Base-by-base conservation (phyloP, 768 basidiomycete genomes). In the Sporobolomyces phaffii region DNA sequence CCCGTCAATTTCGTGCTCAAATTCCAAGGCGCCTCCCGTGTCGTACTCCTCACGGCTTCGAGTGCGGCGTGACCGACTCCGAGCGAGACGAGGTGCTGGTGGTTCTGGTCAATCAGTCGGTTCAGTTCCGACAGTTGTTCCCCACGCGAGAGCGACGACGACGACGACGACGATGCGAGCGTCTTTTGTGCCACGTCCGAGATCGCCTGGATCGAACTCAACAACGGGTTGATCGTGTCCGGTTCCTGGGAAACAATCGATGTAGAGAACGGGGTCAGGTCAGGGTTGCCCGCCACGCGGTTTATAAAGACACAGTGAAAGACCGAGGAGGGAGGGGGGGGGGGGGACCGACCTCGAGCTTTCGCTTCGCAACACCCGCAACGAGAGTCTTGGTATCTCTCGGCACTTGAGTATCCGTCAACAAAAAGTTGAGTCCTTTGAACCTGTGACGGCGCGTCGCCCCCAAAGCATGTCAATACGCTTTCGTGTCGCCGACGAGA, bases 1-100 rank as follows among this genome's bases (percentile, higher is more conserved):
- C 96, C 96, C 10, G 96, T 99, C 62, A 99, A 79, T 80, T 97
- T 96, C n/a, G 91, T 92, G 73, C 85, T 85, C 52, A 98, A 80
- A 14, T 80, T 79, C 78, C 87, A 88, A 11, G 86, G 87, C 68
- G 80, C 75, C 14, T 82, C 81, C 14, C 80, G 78, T 0, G 91
- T 90, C 71, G 83, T 85, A n/a, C 81, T 78, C 60, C 86, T 84
- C 72, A 97, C 91, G 26, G 81, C 79, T 78, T 99, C 96, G 63
- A 99, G 79, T 2, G 86, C 79, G 15, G 90, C 85, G 77, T 99
- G 96, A 3, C 93, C 96, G 36, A 98, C 96, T 17, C 87, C 90
- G 33, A 99, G 84, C 34, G 85, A 81, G 34, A 85, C 86, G 28
- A 99, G 85, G 71, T 93, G 85, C 28, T 79, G 78, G 76, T 98